phyloP scores from a whole-genome alignment of 805 yeast species.

The Komagataella kurtzmanii region DNA sequence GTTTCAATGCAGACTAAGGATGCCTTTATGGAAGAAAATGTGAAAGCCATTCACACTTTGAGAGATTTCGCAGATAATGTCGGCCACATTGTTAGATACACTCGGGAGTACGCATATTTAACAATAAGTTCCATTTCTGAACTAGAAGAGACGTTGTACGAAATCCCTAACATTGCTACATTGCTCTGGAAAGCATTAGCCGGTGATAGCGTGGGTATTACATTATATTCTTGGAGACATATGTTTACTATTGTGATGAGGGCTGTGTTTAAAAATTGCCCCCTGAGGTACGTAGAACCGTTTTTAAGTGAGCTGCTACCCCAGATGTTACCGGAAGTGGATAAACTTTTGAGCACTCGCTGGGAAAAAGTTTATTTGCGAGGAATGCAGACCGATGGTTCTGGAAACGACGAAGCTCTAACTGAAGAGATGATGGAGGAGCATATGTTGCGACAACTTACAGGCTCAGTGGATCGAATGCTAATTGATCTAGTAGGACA shows the following conservation, averaged over 20 bases:
- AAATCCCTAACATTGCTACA: slow-evolving; percentile 68
- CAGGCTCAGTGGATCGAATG: slow-evolving; percentile 81
- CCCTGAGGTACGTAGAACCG: slow-evolving; percentile 45
- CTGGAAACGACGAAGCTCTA: slow-evolving; percentile 44
- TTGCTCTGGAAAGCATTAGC: slow-evolving; percentile 80
- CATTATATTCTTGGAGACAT: slow-evolving; percentile 95
- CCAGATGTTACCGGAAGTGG: slow-evolving; percentile 57
- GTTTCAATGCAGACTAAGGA: slow-evolving; percentile 90
- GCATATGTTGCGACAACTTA: slow-evolving; percentile 81
- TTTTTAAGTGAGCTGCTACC: slow-evolving; percentile 77
- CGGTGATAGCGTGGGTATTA: slow-evolving; percentile 72
- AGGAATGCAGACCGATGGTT: slow-evolving; percentile 41
- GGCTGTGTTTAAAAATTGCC: slow-evolving; percentile 81
- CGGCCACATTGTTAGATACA: slow-evolving; percentile 90
- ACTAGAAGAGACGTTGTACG: slow-evolving; percentile 79
- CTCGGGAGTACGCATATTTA: slow-evolving; percentile 88
- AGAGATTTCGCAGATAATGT: slow-evolving; percentile 97
- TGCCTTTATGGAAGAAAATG: slow-evolving; percentile 87
- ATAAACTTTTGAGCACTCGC: slow-evolving; percentile 53
- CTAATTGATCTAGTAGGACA: slow-evolving; percentile 84
- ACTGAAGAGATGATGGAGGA: slow-evolving; percentile 99
- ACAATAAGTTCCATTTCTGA: slow-evolving; percentile 85
- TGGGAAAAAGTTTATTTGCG: slow-evolving; percentile 62
- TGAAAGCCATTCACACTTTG: slow-evolving; percentile 84
- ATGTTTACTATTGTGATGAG: slow-evolving; percentile 84